Evolutionary conservation across 2,329 filamentous ascomycete genomes (phyloP).

Genomic region (Camillea tinctor): DNA sequence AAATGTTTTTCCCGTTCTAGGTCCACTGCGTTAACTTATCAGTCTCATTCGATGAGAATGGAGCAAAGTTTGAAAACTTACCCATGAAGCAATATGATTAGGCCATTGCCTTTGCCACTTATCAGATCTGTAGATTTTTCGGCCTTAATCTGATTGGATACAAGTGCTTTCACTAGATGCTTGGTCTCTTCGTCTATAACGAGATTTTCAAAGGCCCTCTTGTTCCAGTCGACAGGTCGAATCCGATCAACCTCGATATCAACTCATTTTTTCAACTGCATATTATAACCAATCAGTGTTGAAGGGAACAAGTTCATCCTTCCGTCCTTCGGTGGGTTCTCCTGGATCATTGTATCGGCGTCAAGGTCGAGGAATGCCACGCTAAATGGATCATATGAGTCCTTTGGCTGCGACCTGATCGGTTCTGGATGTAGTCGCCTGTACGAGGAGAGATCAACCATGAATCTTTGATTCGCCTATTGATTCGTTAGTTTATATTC

Average conservation of each 20-base stretch:
- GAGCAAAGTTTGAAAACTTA: no score
- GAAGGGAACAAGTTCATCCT: constrained; percentile 12
- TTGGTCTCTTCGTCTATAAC: constrained; percentile 20
- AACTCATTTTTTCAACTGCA: constrained; percentile 16
- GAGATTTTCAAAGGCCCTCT: constrained; percentile 19
- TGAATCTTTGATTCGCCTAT: constrained; percentile 8
- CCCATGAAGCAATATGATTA: constrained; percentile 20
- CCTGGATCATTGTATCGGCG: neutral
- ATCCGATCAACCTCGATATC: constrained; percentile 15
- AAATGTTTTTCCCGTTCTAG: constrained; percentile 23
- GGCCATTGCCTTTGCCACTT: constrained; percentile 15
- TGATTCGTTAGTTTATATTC: no score
- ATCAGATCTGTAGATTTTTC: constrained; percentile 9
- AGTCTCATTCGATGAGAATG: no score
- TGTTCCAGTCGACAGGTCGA: constrained; percentile 21
- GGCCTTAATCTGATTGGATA: constrained; percentile 14
- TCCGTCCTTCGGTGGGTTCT: constrained; percentile 6
- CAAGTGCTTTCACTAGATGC: constrained; percentile 20
- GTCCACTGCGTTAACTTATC: neutral
- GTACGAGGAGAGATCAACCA: constrained; percentile 16
- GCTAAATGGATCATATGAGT: neutral
- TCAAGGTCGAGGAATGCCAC: neutral
- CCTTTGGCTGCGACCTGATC: neutral
- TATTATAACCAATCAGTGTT: constrained; percentile 9
- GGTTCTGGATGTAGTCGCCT: constrained; percentile 6